Evolutionary conservation across 352 stramenopile species (phyloP).

Genomic region (Paralagenidium karlingii): DNA sequence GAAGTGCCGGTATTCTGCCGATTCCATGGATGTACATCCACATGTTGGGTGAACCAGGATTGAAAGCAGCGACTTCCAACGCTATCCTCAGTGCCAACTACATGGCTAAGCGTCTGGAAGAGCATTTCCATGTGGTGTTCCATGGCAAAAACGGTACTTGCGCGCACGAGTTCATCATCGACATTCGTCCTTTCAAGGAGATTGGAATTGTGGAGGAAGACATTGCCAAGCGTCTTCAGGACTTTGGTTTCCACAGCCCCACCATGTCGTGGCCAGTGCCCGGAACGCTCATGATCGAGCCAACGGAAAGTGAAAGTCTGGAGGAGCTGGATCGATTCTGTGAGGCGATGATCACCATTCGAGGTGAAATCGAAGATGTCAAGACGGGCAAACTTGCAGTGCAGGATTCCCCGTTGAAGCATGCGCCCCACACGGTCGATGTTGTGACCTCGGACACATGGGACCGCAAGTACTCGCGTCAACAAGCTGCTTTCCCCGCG

Average conservation of each 20-base stretch:
- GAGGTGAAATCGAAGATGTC: slow-evolving; percentile 97
- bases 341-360: slow-evolving; percentile 93
- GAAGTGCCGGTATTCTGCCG: slow-evolving; percentile 95
- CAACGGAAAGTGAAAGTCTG: slow-evolving; percentile 97
- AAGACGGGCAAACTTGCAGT: slow-evolving; percentile 83
- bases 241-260: slow-evolving; percentile 99
- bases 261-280: slow-evolving; percentile 99
- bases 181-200: slow-evolving; percentile 96
- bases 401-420: slow-evolving; percentile 91
- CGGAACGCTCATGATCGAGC: slow-evolving; percentile 98
- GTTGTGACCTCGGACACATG: slow-evolving; percentile 88
- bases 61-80: slow-evolving; percentile 88
- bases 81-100: slow-evolving; percentile 99
- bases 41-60: slow-evolving; percentile 93
- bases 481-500: slow-evolving; percentile 92
- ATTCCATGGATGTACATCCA: slow-evolving; percentile 99
- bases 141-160: slow-evolving; percentile 94
- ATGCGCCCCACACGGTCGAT: slow-evolving; percentile 96
- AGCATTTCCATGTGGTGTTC: slow-evolving; percentile 95
- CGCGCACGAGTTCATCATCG: slow-evolving; percentile 99
- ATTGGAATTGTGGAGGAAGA: slow-evolving; percentile 94
- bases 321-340: slow-evolving; percentile 97
- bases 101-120: slow-evolving; percentile 93
- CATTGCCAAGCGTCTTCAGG: slow-evolving; percentile 97
- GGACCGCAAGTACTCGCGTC: slow-evolving; percentile 90